These are phyloP conservation scores for Cladosporium velox DNA, from an alignment of 2,329 filamentous ascomycete genomes.

Conservation along the genomic window DNA sequence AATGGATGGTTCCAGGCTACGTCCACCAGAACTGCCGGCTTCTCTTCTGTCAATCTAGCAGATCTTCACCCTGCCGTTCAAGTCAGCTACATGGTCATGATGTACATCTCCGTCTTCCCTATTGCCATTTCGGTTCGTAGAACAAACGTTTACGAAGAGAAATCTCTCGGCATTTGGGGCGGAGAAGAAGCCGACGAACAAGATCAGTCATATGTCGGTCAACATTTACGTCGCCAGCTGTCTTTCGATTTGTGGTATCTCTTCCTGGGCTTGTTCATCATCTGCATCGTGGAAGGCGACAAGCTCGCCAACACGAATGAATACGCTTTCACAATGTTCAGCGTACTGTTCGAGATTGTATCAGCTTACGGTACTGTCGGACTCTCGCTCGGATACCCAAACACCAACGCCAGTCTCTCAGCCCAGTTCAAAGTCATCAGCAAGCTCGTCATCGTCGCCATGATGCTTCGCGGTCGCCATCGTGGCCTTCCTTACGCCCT, in stretches of 20 bases:
- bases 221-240: conserved; percentile 87
- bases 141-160: conserved; percentile 96
- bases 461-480: conserved; percentile 66
- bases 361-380: conserved; percentile 95
- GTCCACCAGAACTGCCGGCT: conserved; percentile 87
- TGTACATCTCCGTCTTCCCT: conserved; percentile 97
- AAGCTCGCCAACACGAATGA: conserved; percentile 65
- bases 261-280: conserved; percentile 88
- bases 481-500: conserved; percentile 67
- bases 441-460: conserved; percentile 66
- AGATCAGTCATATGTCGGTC: conserved; percentile 80
- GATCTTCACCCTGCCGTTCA: conserved; percentile 86
- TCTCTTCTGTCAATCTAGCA: conserved; percentile 76
- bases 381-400: conserved; percentile 78
- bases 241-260: conserved; percentile 99
- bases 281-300: conserved; percentile 80
- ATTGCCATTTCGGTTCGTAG: conserved; percentile 93
- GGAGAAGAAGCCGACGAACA: conserved; percentile 53
- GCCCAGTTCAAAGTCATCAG: conserved; percentile 74
- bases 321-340: conserved; percentile 53
- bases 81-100: conserved; percentile 95
- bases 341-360: conserved; percentile 77
- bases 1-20: conserved; percentile 89
- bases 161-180: conserved; percentile 73
- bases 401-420: conserved; percentile 76